Evolutionary conservation across 495 filamentous ascomycete genomes (phyloP).

Genomic region (Hyphodiscus hymeniophilus): DNA sequence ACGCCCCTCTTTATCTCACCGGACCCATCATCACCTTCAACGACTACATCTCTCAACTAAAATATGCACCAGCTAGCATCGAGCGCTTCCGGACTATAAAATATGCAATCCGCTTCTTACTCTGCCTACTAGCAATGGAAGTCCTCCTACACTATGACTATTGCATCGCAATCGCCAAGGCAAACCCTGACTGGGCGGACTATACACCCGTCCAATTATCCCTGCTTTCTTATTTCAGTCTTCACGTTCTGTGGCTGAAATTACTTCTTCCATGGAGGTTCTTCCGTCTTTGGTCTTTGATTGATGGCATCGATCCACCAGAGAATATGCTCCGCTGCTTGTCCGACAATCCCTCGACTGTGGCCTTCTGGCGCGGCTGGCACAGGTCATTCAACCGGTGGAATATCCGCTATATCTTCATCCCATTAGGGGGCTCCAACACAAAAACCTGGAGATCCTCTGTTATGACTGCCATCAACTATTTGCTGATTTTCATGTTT

Average conservation of each 20-base stretch:
- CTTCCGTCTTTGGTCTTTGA: conserved; percentile 88
- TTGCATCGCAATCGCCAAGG: conserved; percentile 84
- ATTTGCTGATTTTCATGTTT: conserved; percentile 89
- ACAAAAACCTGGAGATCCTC: conserved; percentile 25
- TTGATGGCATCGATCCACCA: conserved; percentile 88
- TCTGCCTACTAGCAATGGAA: conserved; percentile 86
- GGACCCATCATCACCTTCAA: conserved; percentile 97
- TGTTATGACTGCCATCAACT: conserved; percentile 54
- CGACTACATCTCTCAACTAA: conserved; percentile 82
- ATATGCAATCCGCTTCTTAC: conserved; percentile 78
- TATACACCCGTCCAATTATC: conserved; percentile 86
- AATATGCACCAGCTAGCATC: conserved; percentile 63
- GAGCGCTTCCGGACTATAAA: conserved; percentile 53
- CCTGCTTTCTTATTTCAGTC: conserved; percentile 92
- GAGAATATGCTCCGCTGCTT: conserved; percentile 99
- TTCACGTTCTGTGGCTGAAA: conserved; percentile 97
- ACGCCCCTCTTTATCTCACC: conserved; percentile 86
- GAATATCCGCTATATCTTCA: conserved; percentile 89
- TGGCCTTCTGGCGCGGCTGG: conserved; percentile 96
- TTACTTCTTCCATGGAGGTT: conserved; percentile 94
- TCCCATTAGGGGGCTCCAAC: conserved; percentile 68
- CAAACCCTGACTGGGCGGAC: conserved; percentile 63
- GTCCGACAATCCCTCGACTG: conserved; percentile 84
- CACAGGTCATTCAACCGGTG: conserved; percentile 91
- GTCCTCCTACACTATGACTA: conserved; percentile 90